phyloP scores from a whole-genome alignment of 495 filamentous ascomycete genomes.

The Tuber melanosporum region DNA sequence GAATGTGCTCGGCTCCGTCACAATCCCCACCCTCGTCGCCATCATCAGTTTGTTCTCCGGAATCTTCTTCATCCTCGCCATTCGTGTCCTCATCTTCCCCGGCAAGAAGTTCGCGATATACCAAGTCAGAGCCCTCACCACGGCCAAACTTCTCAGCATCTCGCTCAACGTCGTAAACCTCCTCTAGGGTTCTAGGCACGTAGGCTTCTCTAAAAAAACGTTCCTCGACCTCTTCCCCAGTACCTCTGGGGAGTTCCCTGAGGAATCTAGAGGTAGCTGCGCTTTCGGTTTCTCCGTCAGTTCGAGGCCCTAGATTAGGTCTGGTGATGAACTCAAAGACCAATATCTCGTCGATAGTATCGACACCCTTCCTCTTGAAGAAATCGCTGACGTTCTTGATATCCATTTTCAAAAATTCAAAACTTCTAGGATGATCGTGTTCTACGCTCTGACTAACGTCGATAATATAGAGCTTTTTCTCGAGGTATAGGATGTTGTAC shows the following conservation, averaged over 20 bases:
- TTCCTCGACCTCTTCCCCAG: slow-evolving; percentile 61
- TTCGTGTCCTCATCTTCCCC: slow-evolving; percentile 46
- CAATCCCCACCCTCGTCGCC: slow-evolving; percentile 47
- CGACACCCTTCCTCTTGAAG: slow-evolving; percentile 76
- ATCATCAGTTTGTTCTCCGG: slow-evolving; percentile 48
- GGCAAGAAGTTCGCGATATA: slow-evolving; percentile 75
- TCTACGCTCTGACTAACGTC: slow-evolving; percentile 96
- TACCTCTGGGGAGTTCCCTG: slow-evolving; percentile 45
- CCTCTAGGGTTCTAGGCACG: slow-evolving; percentile 86
- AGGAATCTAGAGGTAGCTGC: slow-evolving; percentile 51
- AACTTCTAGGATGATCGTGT: slow-evolving; percentile 83
- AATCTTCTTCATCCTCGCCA: slow-evolving; percentile 46
- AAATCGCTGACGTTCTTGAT: slow-evolving; percentile 93
- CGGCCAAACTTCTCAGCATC: slow-evolving; percentile 70
- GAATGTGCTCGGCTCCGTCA: slow-evolving; percentile 21
- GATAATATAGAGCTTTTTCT: slow-evolving; percentile 79
- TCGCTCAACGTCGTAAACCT: slow-evolving; percentile 92
- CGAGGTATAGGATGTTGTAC: slow-evolving; percentile 91
- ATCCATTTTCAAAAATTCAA: slow-evolving; percentile 94
- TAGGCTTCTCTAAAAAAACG: slow-evolving; percentile 93
- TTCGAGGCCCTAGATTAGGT: neutral
- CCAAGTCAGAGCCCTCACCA: slow-evolving; percentile 63
- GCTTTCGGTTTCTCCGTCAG: slow-evolving; percentile 46
- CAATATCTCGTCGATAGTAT: slow-evolving; percentile 63
- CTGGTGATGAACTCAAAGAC: slow-evolving; percentile 73